Evolutionary conservation across 148 eudicot genomes (phyloP).

Genomic region (Chenopodium formosanum): DNA sequence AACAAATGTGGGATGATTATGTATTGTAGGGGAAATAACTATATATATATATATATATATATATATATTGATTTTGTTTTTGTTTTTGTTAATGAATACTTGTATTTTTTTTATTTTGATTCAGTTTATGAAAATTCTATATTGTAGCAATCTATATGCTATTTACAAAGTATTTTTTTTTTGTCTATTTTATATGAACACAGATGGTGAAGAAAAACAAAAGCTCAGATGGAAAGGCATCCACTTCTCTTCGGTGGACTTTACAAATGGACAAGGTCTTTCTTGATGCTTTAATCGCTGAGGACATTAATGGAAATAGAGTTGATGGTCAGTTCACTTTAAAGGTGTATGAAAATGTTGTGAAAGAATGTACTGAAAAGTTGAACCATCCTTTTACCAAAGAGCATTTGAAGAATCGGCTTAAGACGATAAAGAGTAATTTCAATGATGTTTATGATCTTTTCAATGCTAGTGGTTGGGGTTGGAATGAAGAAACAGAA

Average conservation of each 20-base stretch:
- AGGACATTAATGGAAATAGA: background rate
- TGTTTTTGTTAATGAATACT: too few species aligned
- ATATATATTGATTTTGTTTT: too few species aligned
- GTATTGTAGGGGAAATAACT: too few species aligned
- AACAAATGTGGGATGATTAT: too few species aligned
- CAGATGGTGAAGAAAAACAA: slow-evolving; percentile 1
- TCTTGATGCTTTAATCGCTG: slow-evolving; percentile 8
- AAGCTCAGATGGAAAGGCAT: background rate
- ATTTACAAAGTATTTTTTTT: background rate
- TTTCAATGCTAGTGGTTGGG: slow-evolving; percentile 4
- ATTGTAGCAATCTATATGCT: too few species aligned
- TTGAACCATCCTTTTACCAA: background rate
- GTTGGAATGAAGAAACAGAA: background rate
- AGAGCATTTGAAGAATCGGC: background rate
- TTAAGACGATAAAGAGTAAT: background rate
- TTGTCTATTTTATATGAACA: too few species aligned
- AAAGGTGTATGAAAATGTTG: slow-evolving; percentile 6
- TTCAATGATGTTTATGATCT: slow-evolving; percentile 2
- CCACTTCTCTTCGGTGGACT: background rate
- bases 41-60: too few species aligned
- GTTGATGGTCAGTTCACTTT: slow-evolving; percentile 15
- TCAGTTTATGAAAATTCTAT: too few species aligned
- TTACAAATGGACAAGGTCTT: background rate
- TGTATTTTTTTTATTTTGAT: too few species aligned
- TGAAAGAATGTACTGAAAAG: slow-evolving; percentile 6